These are phyloP conservation scores for Phytophthora vignae DNA, from an alignment of 352 stramenopile species.

Conservation along the genomic window DNA sequence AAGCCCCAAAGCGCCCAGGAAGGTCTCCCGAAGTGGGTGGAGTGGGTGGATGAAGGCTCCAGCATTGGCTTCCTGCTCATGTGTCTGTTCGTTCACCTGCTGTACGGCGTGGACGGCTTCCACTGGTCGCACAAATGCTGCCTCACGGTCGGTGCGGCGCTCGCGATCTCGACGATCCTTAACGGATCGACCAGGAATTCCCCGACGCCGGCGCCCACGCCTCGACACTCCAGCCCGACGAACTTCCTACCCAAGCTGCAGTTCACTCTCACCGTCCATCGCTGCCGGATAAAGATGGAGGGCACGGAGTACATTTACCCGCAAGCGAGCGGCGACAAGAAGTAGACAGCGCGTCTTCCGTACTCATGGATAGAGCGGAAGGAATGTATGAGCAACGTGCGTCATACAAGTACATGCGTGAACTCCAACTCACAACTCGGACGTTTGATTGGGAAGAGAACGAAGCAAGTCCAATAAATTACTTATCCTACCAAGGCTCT, in stretches of 20 bases:
- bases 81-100: constrained; percentile 84
- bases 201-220: constrained; percentile 42
- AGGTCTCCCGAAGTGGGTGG: constrained; percentile 70
- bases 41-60: constrained; percentile 79
- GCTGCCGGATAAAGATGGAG: constrained; percentile 84
- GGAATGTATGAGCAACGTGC: constrained; percentile 10
- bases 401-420: neutral
- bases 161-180: constrained; percentile 85
- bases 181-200: constrained; percentile 58
- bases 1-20: constrained; percentile 39
- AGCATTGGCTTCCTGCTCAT: constrained; percentile 86
- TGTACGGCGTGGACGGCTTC: constrained; percentile 86
- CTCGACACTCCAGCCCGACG: constrained; percentile 49
- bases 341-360: constrained; percentile 21
- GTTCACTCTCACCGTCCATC: constrained; percentile 83
- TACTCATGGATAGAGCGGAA: constrained; percentile 15
- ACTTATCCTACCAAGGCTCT: constrained; percentile 45
- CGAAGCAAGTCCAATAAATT: constrained; percentile 50
- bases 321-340: constrained; percentile 27
- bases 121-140: constrained; percentile 90
- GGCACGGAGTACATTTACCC: constrained; percentile 76
- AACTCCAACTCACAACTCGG: neutral
- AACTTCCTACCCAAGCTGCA: constrained; percentile 78
- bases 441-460: constrained; percentile 13
- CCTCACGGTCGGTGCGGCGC: constrained; percentile 76